Conservation (phyloP, 345 rosid species). For the Salix brachista region DNA sequence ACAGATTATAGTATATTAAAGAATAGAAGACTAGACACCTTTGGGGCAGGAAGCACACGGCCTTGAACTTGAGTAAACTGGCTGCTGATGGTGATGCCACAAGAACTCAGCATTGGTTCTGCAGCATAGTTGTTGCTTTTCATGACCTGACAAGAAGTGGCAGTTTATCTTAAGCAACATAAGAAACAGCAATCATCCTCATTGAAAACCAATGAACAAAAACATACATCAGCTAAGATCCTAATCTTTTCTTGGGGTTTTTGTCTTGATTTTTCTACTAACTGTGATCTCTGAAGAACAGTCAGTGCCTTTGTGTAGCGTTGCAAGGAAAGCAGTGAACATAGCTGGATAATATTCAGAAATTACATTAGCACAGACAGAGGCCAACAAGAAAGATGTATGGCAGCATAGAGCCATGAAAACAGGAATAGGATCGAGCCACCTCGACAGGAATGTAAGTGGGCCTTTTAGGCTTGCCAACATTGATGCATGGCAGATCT, state of each 20-base stretch:
- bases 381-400: neutral
- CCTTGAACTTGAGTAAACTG: constrained; percentile 78
- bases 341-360: constrained; percentile 44
- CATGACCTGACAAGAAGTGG: constrained; percentile 44
- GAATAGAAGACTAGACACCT: constrained; percentile 28
- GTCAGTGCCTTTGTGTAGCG: constrained; percentile 81
- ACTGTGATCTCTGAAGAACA: constrained; percentile 58
- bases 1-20: neutral
- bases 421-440: neutral
- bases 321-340: constrained; percentile 68
- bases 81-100: constrained; percentile 58
- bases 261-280: constrained; percentile 91
- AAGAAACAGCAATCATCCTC: constrained; percentile 1
- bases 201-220: neutral
- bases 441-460: constrained; percentile 85
- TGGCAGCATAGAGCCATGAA: neutral
- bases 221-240: constrained; percentile 18
- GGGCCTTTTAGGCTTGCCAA: constrained; percentile 85
- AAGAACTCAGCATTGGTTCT: constrained; percentile 60
- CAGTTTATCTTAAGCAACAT: neutral
- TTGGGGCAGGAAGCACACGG: constrained; percentile 69
- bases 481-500: constrained; percentile 81
- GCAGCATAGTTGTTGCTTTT: constrained; percentile 55
- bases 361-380: neutral
- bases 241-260: constrained; percentile 83